Evolutionary conservation across 2,329 filamentous ascomycete species (phyloP).

Genomic region (Byssothecium circinans): DNA sequence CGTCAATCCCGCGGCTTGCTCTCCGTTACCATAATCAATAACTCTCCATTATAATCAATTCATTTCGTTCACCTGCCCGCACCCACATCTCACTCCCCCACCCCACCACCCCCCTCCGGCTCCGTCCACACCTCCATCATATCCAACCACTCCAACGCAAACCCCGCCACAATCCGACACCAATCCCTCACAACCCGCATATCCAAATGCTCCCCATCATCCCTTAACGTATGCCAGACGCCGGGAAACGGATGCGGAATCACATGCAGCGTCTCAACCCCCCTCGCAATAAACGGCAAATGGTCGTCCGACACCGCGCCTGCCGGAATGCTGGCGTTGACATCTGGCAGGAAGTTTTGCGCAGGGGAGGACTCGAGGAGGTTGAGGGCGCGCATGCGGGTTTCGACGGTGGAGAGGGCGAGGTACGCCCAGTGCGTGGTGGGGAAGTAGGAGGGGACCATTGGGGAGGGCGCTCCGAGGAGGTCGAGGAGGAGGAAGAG

Average conservation of each 20-base stretch:
- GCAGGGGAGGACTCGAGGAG: constrained; percentile 64
- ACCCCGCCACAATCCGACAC: constrained; percentile 80
- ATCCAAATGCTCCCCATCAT: constrained; percentile 85
- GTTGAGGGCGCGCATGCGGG: constrained; percentile 67
- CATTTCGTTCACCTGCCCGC: background rate
- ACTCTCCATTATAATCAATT: background rate
- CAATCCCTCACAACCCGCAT: constrained; percentile 80
- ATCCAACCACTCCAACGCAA: constrained; percentile 91
- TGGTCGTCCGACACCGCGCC: constrained; percentile 78
- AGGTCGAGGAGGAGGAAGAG: constrained; percentile 92
- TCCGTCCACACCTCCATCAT: constrained; percentile 56
- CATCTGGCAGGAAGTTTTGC: constrained; percentile 54
- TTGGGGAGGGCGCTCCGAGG: constrained; percentile 69
- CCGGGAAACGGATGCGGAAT: constrained; percentile 81
- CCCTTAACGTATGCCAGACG: constrained; percentile 84
- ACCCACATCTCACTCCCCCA: background rate
- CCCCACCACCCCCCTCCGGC: constrained; percentile 16
- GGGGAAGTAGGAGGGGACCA: constrained; percentile 81
- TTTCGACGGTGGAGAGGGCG: constrained; percentile 72
- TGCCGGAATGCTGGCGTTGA: constrained; percentile 28
- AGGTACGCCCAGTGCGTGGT: constrained; percentile 93
- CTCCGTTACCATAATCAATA: too few species aligned
- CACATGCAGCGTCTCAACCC: constrained; percentile 85
- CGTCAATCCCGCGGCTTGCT: too few species aligned
- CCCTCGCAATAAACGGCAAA: constrained; percentile 81